These are phyloP conservation scores for Apophysomyces ossiformis DNA, from an alignment of 371 early-diverging fungal genomes.

Conservation along the genomic window DNA sequence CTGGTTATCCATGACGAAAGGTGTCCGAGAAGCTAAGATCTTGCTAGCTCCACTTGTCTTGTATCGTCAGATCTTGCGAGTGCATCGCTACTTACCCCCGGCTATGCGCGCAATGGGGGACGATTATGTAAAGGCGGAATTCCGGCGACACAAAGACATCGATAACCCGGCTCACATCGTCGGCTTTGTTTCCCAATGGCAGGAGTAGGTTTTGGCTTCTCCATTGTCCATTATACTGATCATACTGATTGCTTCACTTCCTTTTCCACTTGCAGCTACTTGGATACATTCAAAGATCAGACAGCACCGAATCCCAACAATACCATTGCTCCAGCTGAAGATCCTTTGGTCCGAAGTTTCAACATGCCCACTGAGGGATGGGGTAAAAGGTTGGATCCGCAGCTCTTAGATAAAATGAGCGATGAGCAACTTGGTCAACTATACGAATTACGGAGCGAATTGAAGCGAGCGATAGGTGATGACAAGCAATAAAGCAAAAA, in stretches of 20 bases:
- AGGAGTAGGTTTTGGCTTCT: constrained; percentile 44
- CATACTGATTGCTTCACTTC: not conserved
- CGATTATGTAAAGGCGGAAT: constrained; percentile 72
- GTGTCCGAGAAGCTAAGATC: constrained; percentile 29
- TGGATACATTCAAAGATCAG: constrained; percentile 37
- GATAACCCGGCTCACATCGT: constrained; percentile 71
- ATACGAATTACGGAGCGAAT: constrained; percentile 64
- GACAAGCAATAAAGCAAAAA: not conserved
- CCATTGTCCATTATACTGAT: not conserved
- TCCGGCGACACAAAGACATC: constrained; percentile 63
- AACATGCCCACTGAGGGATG: constrained; percentile 38
- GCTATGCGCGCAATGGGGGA: constrained; percentile 68
- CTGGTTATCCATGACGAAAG: constrained; percentile 9
- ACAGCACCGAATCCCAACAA: constrained; percentile 34
- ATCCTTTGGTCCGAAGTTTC: constrained; percentile 41
- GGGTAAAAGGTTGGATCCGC: constrained; percentile 59
- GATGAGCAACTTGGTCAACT: constrained; percentile 74
- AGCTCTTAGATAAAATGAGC: constrained; percentile 62
- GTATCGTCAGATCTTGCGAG: constrained; percentile 64
- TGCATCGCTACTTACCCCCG: constrained; percentile 61
- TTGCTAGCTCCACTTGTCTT: constrained; percentile 61
- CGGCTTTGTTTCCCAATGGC: constrained; percentile 71
- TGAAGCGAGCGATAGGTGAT: constrained; percentile 48
- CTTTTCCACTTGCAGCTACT: constrained; percentile 26
- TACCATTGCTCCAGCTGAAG: constrained; percentile 31